phyloP scores from a whole-genome alignment of 2,329 filamentous ascomycete species.

The Septoria linicola region DNA sequence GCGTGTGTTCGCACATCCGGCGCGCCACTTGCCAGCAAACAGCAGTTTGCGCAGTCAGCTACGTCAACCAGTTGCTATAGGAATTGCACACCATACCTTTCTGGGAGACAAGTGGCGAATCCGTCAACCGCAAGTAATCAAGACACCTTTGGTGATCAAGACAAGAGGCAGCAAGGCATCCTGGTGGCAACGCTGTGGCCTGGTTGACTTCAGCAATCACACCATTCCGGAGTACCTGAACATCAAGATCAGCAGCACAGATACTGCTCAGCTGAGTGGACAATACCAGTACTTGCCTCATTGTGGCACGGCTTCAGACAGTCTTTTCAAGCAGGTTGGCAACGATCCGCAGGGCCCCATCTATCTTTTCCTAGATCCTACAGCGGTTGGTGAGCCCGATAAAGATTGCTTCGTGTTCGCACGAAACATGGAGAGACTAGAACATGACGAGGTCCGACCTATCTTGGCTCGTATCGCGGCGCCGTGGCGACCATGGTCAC shows the following conservation, averaged over 20 bases:
- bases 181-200: constrained; percentile 40
- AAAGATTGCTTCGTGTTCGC: constrained; percentile 60
- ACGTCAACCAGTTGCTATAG: constrained; percentile 31
- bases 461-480: constrained; percentile 49
- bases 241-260: constrained; percentile 37
- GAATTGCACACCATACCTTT: constrained; percentile 24
- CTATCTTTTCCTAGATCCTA: constrained; percentile 60
- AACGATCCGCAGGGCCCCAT: constrained; percentile 35
- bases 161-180: constrained; percentile 32
- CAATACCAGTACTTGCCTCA: constrained; percentile 52
- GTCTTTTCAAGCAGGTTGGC: constrained; percentile 51
- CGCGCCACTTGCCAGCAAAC: constrained; percentile 23
- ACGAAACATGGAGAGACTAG: constrained; percentile 46
- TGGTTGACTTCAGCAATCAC: constrained; percentile 42
- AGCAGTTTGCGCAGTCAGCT: constrained; percentile 27
- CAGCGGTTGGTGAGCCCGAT: constrained; percentile 46
- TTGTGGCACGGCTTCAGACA: constrained; percentile 58
- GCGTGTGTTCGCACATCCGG: constrained; percentile 34
- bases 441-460: constrained; percentile 49
- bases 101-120: constrained; percentile 45
- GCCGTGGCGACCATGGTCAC: constrained; percentile 45
- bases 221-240: constrained; percentile 47
- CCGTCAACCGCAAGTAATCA: constrained; percentile 40
- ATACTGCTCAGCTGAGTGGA: constrained; percentile 45
- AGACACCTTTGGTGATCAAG: constrained; percentile 27